Percentiles rank a stretch among this genome's conserved stretches.
These are phyloP conservation scores for Hypholoma fasciculare DNA, from an alignment of 768 basidiomycete genomes.

Conservation along the genomic window DNA sequence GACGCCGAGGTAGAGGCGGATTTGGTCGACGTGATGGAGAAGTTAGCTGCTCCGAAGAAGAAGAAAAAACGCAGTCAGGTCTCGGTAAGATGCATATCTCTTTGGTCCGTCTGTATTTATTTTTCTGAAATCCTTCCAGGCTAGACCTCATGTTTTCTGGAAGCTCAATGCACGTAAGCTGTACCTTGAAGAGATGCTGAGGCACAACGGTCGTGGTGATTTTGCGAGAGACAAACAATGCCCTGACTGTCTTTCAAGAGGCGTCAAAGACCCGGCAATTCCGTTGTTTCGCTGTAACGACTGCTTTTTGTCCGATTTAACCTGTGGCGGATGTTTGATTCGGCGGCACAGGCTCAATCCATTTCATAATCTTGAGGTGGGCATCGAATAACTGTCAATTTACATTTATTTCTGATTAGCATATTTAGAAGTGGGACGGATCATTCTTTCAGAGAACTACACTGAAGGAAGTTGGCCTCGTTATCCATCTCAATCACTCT, in stretches of 20 bases:
- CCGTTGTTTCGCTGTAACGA: constrained; percentile 5
- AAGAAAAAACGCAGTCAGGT: no score
- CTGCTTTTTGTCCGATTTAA: constrained; percentile 5
- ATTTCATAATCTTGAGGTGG: constrained; percentile 8
- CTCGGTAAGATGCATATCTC: no score
- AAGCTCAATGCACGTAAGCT: not conserved
- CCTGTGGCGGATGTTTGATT: constrained; percentile 1
- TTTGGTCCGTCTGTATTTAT: no score
- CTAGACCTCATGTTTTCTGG: constrained; percentile 1
- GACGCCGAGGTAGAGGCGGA: no score
- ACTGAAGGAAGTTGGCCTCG: constrained; percentile 2
- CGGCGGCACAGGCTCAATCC: constrained; percentile 2
- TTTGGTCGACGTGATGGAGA: no score
- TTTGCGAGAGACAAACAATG: not conserved
- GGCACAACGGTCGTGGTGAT: constrained; percentile 5
- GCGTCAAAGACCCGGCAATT: not conserved
- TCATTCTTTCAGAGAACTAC: not conserved
- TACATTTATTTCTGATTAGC: not conserved
- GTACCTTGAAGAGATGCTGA: constrained; percentile 9
- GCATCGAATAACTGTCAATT: no score
- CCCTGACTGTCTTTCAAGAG: constrained; percentile 6
- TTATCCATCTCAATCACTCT: constrained; percentile 4
- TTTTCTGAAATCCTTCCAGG: no score
- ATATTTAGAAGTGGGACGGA: not conserved
- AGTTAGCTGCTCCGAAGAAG: no score